Evolutionary conservation across 2,329 filamentous ascomycete genomes (phyloP), one percentile per base, ranked within the genome.

Genomic region (Rutstroemia sp.): DNA sequence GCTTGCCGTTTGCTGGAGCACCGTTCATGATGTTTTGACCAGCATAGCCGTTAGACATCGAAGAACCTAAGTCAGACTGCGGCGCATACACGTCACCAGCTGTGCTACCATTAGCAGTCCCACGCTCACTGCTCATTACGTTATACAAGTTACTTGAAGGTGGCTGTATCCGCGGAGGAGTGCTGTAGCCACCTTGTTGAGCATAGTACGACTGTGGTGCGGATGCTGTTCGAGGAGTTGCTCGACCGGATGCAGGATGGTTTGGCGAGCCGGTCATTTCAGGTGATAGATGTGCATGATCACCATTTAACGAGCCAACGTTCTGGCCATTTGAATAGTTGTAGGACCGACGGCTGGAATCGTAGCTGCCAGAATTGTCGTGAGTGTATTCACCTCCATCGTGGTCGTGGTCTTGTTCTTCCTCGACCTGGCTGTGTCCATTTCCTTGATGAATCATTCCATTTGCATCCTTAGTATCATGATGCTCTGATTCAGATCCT

Each of bases 381-480:
- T 95, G 91, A 21, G 92, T 91, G 73, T 96, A 96, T 73, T 96
- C 91, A 27, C 84, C 77, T 25, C 84, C 77, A 65, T 89, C 85
- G 60, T 89, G 83, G 61, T 92, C 86, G 59, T 88, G 80, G n/a
- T 86, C 83, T n/a, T 78, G 76, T 65, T 88, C 86, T 52, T 87
- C 84, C 37, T 88, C 86, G 21, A 76, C 77, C 9, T 76, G 72
- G 48, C 73, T 70, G 64, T 82, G 78, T 54, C 75, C 79, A 61
- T 78, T 78, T 63, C 73, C 72, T 62, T 82, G 80, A 62, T 81
- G 78, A 64, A 88, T 79, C 66, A 87, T 80, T 58, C 87, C 79
- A 70, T 92, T 92, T 19, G 79, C 68, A 25, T 77, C 70, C 69
- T 86, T 84, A 41, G 83, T 76, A 58, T 88, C 83, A 47, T 81